Conservation (phyloP, 2,329 filamentous ascomycete genomes). For the Pseudocercospora vitis region DNA sequence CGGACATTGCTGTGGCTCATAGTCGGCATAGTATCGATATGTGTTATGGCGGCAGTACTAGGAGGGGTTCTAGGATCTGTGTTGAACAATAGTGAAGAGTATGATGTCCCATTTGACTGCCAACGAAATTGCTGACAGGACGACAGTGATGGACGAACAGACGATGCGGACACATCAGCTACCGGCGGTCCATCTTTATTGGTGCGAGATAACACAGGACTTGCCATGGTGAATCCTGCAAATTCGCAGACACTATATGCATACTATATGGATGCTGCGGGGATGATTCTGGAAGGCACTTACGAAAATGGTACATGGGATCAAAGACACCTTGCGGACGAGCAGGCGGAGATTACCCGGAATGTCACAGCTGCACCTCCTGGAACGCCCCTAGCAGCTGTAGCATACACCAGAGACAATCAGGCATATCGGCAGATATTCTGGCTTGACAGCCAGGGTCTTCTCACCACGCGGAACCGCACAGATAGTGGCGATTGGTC, state of each 20-base stretch:
- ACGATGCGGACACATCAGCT: not conserved
- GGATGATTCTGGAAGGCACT: constrained; percentile 19
- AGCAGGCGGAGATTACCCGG: constrained; percentile 6
- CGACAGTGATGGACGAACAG: not conserved
- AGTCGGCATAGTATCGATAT: not conserved
- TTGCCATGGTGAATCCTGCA: constrained; percentile 14
- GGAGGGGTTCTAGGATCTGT: not conserved
- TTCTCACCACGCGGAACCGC: not conserved
- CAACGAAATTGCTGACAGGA: not conserved
- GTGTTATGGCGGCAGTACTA: not conserved
- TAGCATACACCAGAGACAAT: not conserved
- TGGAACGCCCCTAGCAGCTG: not conserved
- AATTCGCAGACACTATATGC: constrained; percentile 9
- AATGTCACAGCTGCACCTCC: constrained; percentile 15
- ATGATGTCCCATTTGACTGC: no score
- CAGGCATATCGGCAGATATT: not conserved
- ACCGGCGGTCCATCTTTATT: not conserved
- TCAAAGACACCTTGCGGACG: constrained; percentile 1
- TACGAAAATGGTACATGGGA: constrained; percentile 19
- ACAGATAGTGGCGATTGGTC: constrained; percentile 8
- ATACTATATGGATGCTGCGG: constrained; percentile 21
- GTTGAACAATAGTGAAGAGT: not conserved
- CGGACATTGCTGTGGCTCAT: not conserved
- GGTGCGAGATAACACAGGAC: constrained; percentile 15
- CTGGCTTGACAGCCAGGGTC: not conserved